These are phyloP conservation scores for Marasmius sp. DNA, from an alignment of 1,284 basidiomycete species.

Conservation along the genomic window DNA sequence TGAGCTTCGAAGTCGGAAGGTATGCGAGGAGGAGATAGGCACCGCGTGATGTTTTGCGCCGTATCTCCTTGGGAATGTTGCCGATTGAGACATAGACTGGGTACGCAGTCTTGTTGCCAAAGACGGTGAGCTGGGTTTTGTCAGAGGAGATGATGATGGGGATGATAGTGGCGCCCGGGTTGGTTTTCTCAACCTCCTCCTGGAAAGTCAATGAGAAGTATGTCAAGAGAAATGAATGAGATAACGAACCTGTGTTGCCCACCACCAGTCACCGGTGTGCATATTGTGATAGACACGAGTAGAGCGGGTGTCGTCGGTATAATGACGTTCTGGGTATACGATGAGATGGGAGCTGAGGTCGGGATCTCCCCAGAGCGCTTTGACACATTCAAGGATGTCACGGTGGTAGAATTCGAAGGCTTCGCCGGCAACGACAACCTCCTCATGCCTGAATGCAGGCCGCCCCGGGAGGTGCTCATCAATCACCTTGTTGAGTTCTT, in stretches of 20 bases:
- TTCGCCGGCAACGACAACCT: conserved; percentile 7
- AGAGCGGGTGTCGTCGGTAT: conserved; percentile 12
- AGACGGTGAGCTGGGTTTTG: conserved; percentile 29
- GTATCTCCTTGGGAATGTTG: conserved; percentile 41
- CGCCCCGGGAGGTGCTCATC: neutral
- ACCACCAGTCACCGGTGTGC: conserved; percentile 40
- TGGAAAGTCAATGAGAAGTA: neutral
- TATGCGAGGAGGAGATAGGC: conserved; percentile 39
- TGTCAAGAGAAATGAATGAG: neutral
- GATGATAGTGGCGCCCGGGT: conserved; percentile 35
- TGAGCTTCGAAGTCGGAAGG: conserved; percentile 32
- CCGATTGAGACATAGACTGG: conserved; percentile 44
- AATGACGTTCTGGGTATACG: conserved; percentile 33
- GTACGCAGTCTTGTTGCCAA: conserved; percentile 38
- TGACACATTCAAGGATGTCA: conserved; percentile 1
- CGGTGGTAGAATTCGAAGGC: conserved; percentile 9
- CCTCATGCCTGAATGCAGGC: neutral
- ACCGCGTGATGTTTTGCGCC: conserved; percentile 31
- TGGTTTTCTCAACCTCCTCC: conserved; percentile 28
- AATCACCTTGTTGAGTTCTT: conserved; percentile 5
- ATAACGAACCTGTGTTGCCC: conserved; percentile 30
- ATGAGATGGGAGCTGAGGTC: conserved; percentile 16
- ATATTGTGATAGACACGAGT: conserved; percentile 30
- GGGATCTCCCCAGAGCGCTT: conserved; percentile 6
- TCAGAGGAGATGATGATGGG: conserved; percentile 29